Base-by-base conservation (phyloP, 495 filamentous ascomycete genomes). In the Xylaria cubensis region DNA sequence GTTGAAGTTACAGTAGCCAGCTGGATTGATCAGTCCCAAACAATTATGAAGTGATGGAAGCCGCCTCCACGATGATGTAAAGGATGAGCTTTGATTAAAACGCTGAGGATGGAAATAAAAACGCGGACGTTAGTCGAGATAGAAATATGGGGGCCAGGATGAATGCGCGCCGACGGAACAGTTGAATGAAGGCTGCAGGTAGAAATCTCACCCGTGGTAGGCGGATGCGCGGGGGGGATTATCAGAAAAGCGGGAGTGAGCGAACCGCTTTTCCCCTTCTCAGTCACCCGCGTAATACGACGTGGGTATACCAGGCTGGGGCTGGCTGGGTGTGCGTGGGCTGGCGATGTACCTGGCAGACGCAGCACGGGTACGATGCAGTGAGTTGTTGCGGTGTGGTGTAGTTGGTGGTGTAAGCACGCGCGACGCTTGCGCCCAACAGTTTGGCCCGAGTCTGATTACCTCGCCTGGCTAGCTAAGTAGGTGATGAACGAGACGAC, bases 211-310 rank as follows among this genome's bases (percentile, higher is more conserved):
- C 74, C 70, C 69, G 75, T 76, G 70, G 67, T 67, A 74, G 41
- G 56, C 63, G 70, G 72, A 73, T 73, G 76, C 74, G 77, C 74
- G 77, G 77, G 77, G 77, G 72, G 77, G 72, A 75, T 67, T 71
- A 73, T 77, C 69, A 76, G 75, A 73, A 71, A 72, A 75, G 75
- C 73, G 71, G 77, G 71, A 75, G 69, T 75, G 70, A 68, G 72
- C 73, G 74, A 79, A 64, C 74, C 77, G 77, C 75, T 75, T 72
- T 67, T 77, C 67, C 71, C 70, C 72, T 74, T 76, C 66, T 72
- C 29, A 71, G 68, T 72, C 62, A 67, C 72, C 76, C 74, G 76
- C 76, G 77, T 76, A 79, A 78, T 79, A 78, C 77, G 77, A 79
- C 77, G 69, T 76, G 64, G 71, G 64, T 68, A 64, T 63, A 44